phyloP scores from a whole-genome alignment of 2,329 filamentous ascomycete genomes.

The Aspergillus spinulosporus region DNA sequence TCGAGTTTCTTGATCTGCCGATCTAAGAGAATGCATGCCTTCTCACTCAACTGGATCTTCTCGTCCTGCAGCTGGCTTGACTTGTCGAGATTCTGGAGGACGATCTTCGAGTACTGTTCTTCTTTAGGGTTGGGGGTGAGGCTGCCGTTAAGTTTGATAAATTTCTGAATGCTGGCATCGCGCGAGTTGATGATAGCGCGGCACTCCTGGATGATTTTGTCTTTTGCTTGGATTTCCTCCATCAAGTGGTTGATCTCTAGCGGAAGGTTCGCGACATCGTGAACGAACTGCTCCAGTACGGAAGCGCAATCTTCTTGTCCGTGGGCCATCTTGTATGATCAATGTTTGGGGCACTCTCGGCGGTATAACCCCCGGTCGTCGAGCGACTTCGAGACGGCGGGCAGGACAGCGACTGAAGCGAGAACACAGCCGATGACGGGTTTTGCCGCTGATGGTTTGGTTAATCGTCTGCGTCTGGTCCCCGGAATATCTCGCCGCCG shows the following conservation, averaged over 20 bases:
- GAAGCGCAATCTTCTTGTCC: neutral
- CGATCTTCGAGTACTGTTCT: conserved; percentile 58
- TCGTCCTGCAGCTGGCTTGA: conserved; percentile 61
- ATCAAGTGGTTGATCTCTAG: conserved; percentile 66
- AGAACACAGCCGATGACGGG: too few relatives aligned
- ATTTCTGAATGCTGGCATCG: conserved; percentile 63
- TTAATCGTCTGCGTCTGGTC: too few relatives aligned
- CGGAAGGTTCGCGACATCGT: conserved; percentile 63
- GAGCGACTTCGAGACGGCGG: too few relatives aligned
- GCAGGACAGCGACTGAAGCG: too few relatives aligned
- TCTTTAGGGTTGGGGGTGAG: conserved; percentile 64
- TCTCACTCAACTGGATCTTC: conserved; percentile 62
- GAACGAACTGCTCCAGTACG: conserved; percentile 65
- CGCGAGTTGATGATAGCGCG: conserved; percentile 58
- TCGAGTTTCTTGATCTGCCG: conserved; percentile 65
- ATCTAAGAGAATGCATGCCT: conserved; percentile 60
- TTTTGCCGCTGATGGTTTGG: too few relatives aligned
- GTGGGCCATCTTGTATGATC: neutral
- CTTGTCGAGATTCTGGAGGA: conserved; percentile 59
- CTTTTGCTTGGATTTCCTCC: conserved; percentile 67
- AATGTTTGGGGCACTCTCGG: too few relatives aligned
- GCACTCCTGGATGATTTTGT: conserved; percentile 60
- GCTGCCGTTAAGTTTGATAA: conserved; percentile 63
- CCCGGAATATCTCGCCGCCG: too few relatives aligned
- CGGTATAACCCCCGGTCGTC: too few relatives aligned